Conservation (phyloP, 169 alveolate species). For the Plasmodium knowlesi region DNA sequence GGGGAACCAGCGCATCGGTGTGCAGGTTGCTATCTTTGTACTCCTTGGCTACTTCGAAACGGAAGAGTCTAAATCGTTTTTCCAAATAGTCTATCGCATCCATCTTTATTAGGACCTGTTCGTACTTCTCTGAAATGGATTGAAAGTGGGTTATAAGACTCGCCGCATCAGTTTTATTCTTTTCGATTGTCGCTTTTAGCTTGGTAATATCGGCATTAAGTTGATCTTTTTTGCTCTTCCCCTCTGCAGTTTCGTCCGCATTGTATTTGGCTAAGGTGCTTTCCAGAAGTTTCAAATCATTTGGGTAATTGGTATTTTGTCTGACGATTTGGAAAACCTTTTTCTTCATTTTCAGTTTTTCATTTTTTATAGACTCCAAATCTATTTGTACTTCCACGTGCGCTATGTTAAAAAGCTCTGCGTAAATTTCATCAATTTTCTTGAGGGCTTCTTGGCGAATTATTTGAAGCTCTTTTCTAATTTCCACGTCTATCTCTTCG, state of each 20-base stretch:
- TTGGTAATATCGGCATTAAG: neutral
- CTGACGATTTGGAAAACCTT: neutral
- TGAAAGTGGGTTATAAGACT: neutral
- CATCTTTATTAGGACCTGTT: neutral
- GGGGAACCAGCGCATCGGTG: slow-evolving; percentile 4
- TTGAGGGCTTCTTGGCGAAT: neutral
- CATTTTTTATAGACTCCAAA: neutral
- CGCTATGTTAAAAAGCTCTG: neutral
- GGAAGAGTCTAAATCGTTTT: slow-evolving; percentile 5
- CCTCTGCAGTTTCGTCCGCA: neutral
- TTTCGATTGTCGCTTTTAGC: neutral
- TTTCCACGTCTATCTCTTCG: neutral
- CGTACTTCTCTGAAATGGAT: neutral
- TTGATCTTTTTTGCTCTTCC: neutral
- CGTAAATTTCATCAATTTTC: neutral
- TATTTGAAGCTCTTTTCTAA: neutral
- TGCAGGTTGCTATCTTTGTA: neutral
- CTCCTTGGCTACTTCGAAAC: slow-evolving; percentile 1
- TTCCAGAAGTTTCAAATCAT: neutral
- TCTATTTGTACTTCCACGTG: slow-evolving; percentile 24
- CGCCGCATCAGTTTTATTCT: neutral
- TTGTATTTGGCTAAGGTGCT: neutral
- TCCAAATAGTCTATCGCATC: neutral
- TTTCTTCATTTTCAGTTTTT: neutral
- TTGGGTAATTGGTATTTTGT: neutral